A percentile compares a stretch with the other conserved stretches of the same genome.
These are phyloP conservation scores for Candida morakotiae DNA, from an alignment of 805 yeast species.

Conservation along the genomic window DNA sequence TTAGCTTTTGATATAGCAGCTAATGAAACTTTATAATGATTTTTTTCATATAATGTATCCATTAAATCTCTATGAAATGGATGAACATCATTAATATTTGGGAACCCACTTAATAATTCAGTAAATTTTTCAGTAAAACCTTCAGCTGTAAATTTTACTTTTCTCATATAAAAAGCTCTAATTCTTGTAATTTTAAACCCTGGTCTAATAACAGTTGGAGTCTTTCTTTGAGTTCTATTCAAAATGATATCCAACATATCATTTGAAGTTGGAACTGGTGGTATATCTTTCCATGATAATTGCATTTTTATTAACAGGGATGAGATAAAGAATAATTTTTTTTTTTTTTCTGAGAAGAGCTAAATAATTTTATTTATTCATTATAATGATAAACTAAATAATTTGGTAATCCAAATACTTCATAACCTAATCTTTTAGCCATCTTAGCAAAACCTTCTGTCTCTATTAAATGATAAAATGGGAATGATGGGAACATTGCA, in stretches of 20 bases:
- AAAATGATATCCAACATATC: slow-evolving; percentile 95
- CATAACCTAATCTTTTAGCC: slow-evolving; percentile 93
- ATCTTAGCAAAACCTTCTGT: slow-evolving; percentile 98
- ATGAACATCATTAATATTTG: slow-evolving; percentile 94
- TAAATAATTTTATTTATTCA: slow-evolving; percentile 40
- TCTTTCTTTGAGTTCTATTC: slow-evolving; percentile 96
- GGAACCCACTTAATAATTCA: slow-evolving; percentile 83
- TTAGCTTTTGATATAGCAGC: slow-evolving; percentile 95
- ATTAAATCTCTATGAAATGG: slow-evolving; percentile 97
- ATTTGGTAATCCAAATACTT: slow-evolving; percentile 89
- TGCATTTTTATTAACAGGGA: slow-evolving; percentile 54
- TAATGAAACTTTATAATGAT: slow-evolving; percentile 93
- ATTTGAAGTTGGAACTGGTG: slow-evolving; percentile 86
- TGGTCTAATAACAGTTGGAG: slow-evolving; percentile 97
- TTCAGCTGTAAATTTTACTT: slow-evolving; percentile 93
- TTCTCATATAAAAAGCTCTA: slow-evolving; percentile 96
- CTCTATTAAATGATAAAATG: slow-evolving; percentile 94
- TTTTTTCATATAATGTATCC: slow-evolving; percentile 97
- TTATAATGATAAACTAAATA: slow-evolving; percentile 89
- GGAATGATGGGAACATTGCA: slow-evolving; percentile 98
- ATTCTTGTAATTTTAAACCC: slow-evolving; percentile 96
- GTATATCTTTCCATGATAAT: slow-evolving; percentile 97
- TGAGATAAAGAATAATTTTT: slow-evolving; percentile 5
- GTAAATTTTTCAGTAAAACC: slow-evolving; percentile 92
- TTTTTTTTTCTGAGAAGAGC: slow-evolving; percentile 3